Base-by-base conservation (phyloP, 2,329 filamentous ascomycete species). In the Hypoxylon sp. region DNA sequence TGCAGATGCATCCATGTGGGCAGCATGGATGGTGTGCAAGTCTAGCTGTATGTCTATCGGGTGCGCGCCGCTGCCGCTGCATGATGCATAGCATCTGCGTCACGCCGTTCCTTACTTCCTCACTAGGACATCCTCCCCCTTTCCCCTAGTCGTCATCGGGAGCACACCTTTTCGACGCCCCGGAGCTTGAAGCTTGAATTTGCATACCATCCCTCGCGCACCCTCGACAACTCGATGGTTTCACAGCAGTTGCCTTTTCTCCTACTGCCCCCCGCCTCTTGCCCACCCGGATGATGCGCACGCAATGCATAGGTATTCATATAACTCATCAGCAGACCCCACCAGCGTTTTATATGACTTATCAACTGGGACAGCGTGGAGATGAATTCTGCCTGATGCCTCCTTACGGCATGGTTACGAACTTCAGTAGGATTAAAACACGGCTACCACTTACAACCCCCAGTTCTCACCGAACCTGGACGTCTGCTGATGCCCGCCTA, bases 11-110 rank as follows among this genome's bases (percentile, higher is more conserved):
- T 63, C 67, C 69, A 70, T 72, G 70, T 72, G 69, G 66, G 68
- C 60, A 63, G 46, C 60, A 70, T 70, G 66, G 64, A 69, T 70
- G 56, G 44, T 63, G 57, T 64, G 48, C 53, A 51, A 62, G 54
- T 57, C 51, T 62, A 60, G 50, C 57, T 65, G 65, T 60, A 60
- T 70, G 61, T 70, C 64, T 66, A 67, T 67, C 71, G 69, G 69
- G 67, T 67, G 65, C 71, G 71, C 61, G 65, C 63, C 71, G 69
- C 67, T 61, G 61, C 71, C 69, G 71, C 63, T 72, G 70, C 70
- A 72, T 72, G 53, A 71, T 65, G 68, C 68, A 72, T 71, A 40
- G 58, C 62, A 72, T 68, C 68, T 71, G 70, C 68, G 55, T 69
- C 68, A 71, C 58, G 67, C 68, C 61, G 57, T 66, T 46, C 55